Evolutionary conservation across 1,284 basidiomycete species (phyloP), one percentile per base, ranked within the genome.

Genomic region (Chalciporus sp.): DNA sequence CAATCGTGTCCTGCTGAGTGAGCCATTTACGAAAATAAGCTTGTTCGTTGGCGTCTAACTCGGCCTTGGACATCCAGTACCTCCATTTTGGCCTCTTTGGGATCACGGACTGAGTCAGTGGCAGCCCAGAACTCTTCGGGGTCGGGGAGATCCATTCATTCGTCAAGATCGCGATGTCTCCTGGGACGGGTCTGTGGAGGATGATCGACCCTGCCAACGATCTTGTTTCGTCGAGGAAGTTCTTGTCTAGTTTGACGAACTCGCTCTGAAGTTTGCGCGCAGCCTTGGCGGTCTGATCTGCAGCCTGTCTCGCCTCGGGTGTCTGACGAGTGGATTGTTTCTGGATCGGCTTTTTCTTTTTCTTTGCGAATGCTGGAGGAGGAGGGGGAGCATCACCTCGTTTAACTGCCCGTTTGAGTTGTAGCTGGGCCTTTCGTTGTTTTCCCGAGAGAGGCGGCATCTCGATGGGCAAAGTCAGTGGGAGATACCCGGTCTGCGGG

Each of bases 1-100:
- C 74, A 14, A 75, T 64, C 7, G 72, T 69, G 63, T 92, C 86
- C 10, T 82, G 86, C 60, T 82, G 75, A 11, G 72, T 70, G 19
- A 92, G 74, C 90, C 92, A 94, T 68, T 86, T 88, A 57, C 75
- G 80, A 72, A 92, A 94, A 42, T 84, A 51, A 0, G 83, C 90
- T 62, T 90, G 88, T 69, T 95, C 93, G 64, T 95, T 94, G 53
- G 75, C 77, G 66, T 95, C 92, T n/a, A 95, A 85, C 70, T 94
- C 89, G 41, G 82, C 83, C 75, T 94, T 95, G 42, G 84, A 79
- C 85, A 90, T 90, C 20, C 90, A 86, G 65, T 84, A 89, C 17
- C 81, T 78, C 88, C 93, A 95, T 69, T 89, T 92, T 3, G 94
- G 94, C 56, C 93, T 70, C 55, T 74, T 80, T 7, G 90, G 90